These are phyloP conservation scores for Bonnemaisonia californica DNA, from an alignment of 31 red algal genomes.

Conservation along the genomic window DNA sequence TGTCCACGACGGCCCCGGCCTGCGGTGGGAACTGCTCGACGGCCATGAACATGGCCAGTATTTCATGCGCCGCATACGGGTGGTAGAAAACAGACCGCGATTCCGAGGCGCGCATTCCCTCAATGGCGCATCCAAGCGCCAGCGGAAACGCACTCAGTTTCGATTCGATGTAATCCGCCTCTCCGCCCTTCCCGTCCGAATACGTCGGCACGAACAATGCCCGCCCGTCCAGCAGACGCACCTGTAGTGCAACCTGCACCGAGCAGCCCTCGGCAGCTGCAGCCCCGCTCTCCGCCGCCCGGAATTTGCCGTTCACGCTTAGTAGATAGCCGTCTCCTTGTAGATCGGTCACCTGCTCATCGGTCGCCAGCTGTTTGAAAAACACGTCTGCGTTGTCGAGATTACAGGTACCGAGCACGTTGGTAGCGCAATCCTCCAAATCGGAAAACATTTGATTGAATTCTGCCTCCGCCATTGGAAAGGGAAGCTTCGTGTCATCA, in stretches of 20 bases:
- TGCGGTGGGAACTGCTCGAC: conserved; percentile 20
- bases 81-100: conserved; percentile 16
- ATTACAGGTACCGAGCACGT: conserved; percentile 16
- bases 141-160: neutral
- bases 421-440: conserved; percentile 9
- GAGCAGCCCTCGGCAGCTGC: neutral
- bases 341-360: neutral
- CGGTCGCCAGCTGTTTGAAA: neutral
- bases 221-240: conserved; percentile 17
- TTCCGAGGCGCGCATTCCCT: neutral
- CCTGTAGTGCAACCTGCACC: neutral
- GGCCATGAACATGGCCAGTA: conserved; percentile 4
- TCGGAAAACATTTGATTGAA: conserved; percentile 4
- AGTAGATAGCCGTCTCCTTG: conserved; percentile 24
- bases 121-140: neutral
- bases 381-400: conserved; percentile 19
- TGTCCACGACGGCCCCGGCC: conserved; percentile 8
- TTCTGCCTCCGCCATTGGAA: conserved; percentile 10
- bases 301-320: neutral
- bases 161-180: neutral
- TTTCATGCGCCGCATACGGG: conserved; percentile 17
- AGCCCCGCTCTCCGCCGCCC: neutral
- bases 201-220: conserved; percentile 2
- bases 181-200: conserved; percentile 1
- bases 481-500: neutral